A percentile compares a stretch with the other conserved stretches of the same genome.
These are phyloP conservation scores for Apiospora saccharicola DNA, from an alignment of 2,329 filamentous ascomycete genomes.

Conservation along the genomic window DNA sequence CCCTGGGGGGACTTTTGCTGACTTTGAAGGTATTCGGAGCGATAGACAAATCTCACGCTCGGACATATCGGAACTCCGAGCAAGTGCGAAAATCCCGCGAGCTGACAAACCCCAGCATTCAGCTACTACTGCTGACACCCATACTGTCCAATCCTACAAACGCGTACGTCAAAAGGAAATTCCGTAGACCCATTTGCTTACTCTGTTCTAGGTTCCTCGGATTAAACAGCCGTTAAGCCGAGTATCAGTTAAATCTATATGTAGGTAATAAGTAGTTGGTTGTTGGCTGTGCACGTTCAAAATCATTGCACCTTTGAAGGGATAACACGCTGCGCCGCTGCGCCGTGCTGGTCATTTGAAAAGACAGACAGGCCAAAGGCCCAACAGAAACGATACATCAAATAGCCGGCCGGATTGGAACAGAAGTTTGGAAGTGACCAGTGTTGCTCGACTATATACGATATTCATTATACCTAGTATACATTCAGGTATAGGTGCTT, in stretches of 20 bases:
- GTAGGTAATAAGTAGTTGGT: background rate
- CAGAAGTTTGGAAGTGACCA: background rate
- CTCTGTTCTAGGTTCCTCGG: background rate
- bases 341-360: background rate
- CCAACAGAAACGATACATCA: background rate
- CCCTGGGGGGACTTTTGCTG: background rate
- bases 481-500: no score
- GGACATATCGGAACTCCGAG: conserved; percentile 23
- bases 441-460: background rate
- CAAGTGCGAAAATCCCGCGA: background rate
- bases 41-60: conserved; percentile 1
- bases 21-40: conserved; percentile 13
- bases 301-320: background rate
- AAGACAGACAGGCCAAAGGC: background rate
- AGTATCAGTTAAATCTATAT: background rate
- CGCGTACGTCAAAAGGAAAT: background rate
- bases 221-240: background rate
- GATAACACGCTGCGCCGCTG: background rate
- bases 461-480: background rate
- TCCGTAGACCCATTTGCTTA: background rate
- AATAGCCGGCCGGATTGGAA: background rate
- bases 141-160: background rate
- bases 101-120: background rate
- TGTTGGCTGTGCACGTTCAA: background rate
- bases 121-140: background rate